Percentiles rank a stretch among this genome's conserved stretches.
Evolutionary conservation across 768 basidiomycete genomes (phyloP).

Genomic region (Cystobasidium tubakii): DNA sequence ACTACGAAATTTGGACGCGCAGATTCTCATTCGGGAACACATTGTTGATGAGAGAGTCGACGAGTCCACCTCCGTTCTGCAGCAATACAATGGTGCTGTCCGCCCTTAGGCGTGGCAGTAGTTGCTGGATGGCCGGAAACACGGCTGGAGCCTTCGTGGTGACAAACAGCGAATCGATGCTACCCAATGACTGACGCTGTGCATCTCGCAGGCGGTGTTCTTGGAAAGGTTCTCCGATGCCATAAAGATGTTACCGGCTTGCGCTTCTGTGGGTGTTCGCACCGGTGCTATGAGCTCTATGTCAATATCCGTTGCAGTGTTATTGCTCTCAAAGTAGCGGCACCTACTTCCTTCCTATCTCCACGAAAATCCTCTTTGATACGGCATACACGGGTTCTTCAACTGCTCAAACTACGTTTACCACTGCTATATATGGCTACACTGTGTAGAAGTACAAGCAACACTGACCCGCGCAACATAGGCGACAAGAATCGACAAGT

Average conservation of each 20-base stretch:
- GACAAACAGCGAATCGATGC: slow-evolving; percentile 73
- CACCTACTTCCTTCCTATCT: no score
- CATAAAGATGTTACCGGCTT: neutral
- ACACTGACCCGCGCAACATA: no score
- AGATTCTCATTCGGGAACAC: slow-evolving; percentile 61
- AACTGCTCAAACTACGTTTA: no score
- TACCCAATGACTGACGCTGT: slow-evolving; percentile 12
- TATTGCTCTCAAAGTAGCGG: no score
- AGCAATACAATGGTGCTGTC: slow-evolving; percentile 81
- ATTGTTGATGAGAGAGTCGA: slow-evolving; percentile 64
- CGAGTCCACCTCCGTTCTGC: slow-evolving; percentile 89
- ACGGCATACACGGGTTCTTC: no score
- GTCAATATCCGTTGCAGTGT: neutral
- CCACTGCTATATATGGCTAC: no score
- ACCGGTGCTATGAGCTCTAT: slow-evolving; percentile 9
- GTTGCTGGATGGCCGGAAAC: slow-evolving; percentile 56
- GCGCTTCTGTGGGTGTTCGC: neutral
- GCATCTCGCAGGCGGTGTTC: neutral
- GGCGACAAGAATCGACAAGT: no score
- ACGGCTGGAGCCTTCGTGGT: slow-evolving; percentile 72
- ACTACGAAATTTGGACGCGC: slow-evolving; percentile 82
- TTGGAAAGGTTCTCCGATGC: neutral
- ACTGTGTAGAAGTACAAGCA: no score
- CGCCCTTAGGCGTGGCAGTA: slow-evolving; percentile 61
- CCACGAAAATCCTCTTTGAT: no score